phyloP scores from a whole-genome alignment of 2,329 filamentous ascomycete species.

The Tolypocladium nubicola region DNA sequence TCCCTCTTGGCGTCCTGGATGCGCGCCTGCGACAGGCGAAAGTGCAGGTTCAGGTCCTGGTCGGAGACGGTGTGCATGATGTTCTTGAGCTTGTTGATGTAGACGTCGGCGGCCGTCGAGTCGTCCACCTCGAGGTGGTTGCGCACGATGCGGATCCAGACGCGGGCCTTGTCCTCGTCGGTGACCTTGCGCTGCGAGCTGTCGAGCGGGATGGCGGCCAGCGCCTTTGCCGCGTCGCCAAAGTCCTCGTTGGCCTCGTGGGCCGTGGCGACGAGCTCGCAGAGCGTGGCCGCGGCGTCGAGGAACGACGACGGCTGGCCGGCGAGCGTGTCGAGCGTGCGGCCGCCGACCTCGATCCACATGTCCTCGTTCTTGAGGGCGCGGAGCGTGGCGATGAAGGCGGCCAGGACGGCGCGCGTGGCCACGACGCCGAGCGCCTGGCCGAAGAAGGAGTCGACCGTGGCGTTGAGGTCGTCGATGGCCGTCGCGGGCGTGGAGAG shows the following conservation, averaged over 20 bases:
- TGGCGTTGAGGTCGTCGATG: slow-evolving; percentile 51
- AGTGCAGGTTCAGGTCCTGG: slow-evolving; percentile 67
- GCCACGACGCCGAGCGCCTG: slow-evolving; percentile 67
- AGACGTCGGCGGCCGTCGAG: slow-evolving; percentile 71
- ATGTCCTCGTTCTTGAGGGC: slow-evolving; percentile 49
- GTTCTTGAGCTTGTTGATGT: slow-evolving; percentile 92
- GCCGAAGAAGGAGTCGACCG: slow-evolving; percentile 55
- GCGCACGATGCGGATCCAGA: slow-evolving; percentile 91
- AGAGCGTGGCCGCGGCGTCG: slow-evolving; percentile 72
- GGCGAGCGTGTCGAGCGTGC: slow-evolving; percentile 57
- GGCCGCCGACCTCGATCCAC: slow-evolving; percentile 65
- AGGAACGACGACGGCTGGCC: slow-evolving; percentile 58
- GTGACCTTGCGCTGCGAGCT: slow-evolving; percentile 76
- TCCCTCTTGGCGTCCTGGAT: slow-evolving; percentile 85
- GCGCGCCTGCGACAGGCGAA: slow-evolving; percentile 82
- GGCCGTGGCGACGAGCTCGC: slow-evolving; percentile 71
- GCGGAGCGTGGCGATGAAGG: slow-evolving; percentile 55
- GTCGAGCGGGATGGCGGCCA: slow-evolving; percentile 82
- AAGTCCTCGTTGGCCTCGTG: slow-evolving; percentile 79
- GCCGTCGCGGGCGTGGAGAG: slow-evolving; percentile 28
- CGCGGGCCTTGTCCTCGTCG: slow-evolving; percentile 68
- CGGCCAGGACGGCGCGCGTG: slow-evolving; percentile 57
- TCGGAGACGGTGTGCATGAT: slow-evolving; percentile 72
- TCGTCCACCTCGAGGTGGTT: slow-evolving; percentile 94
- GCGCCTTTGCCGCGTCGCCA: slow-evolving; percentile 60